Evolutionary conservation across 257 asterid species (phyloP).

Genomic region (Coffea eugenioides): DNA sequence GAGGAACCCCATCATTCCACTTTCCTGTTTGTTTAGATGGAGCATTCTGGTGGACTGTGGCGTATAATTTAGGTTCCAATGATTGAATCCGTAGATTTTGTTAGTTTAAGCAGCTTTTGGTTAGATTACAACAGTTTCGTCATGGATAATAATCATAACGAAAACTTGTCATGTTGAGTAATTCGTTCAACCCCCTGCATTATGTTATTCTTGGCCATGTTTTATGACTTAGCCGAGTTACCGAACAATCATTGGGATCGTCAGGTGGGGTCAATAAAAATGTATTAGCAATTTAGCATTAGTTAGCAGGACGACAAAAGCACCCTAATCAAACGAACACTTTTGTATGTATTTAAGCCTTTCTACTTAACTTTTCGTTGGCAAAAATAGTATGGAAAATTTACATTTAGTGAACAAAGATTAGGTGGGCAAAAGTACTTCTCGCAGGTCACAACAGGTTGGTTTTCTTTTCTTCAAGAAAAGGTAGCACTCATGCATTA

Average conservation of each 20-base stretch:
- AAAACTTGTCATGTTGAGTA: not conserved
- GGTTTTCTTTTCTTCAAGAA: too few relatives aligned
- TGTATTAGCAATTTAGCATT: not conserved
- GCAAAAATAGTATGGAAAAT: not conserved
- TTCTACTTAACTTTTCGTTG: not conserved
- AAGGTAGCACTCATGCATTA: not conserved
- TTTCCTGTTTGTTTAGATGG: not conserved
- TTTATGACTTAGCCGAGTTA: not conserved
- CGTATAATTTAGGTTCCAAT: not conserved
- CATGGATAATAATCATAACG: not conserved
- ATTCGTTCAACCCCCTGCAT: not conserved
- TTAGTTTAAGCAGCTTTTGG: not conserved
- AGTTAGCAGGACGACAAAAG: not conserved
- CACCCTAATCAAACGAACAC: not conserved
- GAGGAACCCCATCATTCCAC: not conserved
- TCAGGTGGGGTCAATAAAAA: not conserved
- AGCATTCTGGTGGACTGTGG: not conserved
- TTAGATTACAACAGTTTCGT: not conserved
- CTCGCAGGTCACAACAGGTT: too few relatives aligned
- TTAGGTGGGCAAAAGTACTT: not conserved
- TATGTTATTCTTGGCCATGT: not conserved
- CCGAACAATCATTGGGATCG: not conserved
- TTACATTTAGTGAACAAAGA: not conserved
- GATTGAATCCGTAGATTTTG: not conserved
- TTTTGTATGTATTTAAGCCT: not conserved